Base-by-base conservation (phyloP, 1,284 basidiomycete genomes). In the Rhodotorula glutinis region DNA sequence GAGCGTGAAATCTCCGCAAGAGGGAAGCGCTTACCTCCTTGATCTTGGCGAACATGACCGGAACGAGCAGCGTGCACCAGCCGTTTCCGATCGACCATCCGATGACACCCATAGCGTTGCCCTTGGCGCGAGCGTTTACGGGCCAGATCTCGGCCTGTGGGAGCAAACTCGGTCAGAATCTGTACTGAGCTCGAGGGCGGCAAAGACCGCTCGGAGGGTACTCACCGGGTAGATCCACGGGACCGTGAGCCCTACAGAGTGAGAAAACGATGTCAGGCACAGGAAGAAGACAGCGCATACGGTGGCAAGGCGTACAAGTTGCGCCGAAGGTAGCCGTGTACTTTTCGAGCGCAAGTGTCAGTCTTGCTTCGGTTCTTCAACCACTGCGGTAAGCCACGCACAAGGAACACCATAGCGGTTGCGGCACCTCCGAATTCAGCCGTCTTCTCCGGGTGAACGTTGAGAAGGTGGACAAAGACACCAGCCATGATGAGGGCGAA, bases 401-500 rank as follows among this genome's bases (percentile, higher is more conserved):
- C 54, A 13, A 57, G 29, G 56, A 57, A 57, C 14, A 57, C 56
- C 56, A 57, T 57, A n/a, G 33, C 29, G 2, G 56, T 57, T 0
- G 56, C 56, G 29, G 56, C 56, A 19, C 29, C 56, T 21, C 56
- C 56, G 56, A 33, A 57, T 29, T 57, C 40, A 16, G 56, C 29
- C 21, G 56, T 57, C 56, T 57, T 57, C 44, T 57, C 56, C 10
- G 56, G 56, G 56, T 57, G 27, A 10, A 47, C 44, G 29, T n/a
- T 47, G 21, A 57, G 56, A 2, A 57, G 56, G 23, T 57, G 56
- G 44, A 57, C 56, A 44, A 57, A 57, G 13, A 57, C 44, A 21
- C 56, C 56, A 10, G 56, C 56, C 56, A 57, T 57, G 44, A 57
- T 57, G 43, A 57, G 43, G n/a, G 56, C 44, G 16, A 57, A 57